Base-by-base conservation (phyloP, 805 yeast genomes). In the Lipomyces sp. region DNA sequence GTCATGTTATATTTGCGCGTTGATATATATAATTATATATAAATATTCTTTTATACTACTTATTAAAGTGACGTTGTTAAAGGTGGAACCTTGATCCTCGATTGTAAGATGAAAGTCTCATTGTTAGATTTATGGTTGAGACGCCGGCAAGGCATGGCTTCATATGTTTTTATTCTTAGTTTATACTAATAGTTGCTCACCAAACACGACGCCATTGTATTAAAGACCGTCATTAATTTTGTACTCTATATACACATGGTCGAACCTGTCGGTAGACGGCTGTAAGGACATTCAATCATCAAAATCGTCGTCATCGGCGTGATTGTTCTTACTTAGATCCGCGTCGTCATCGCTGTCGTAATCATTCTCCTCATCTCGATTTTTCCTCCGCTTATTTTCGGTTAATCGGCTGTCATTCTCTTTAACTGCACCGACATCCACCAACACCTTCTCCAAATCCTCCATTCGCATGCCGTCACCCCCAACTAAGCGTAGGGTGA, bases 401-500 rank as follows among this genome's bases (percentile, higher is more conserved):
- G 80, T 71, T 62, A 94, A 79, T 68, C 98, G 81, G 61, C 83
- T 83, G 75, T 94, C 98, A 13, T 82, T 79, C 56, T 82, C 85
- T 64, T 83, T 81, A 1, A 93, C 86, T 0, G 93, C 90, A 1
- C 86, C 87, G 4, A 86, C 78, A 58, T 83, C 85, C 55, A 91
- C 90, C 73, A 94, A 77, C 15, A 90, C 83, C 59, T 80, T 80
- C 77, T 93, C 98, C 55, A 95, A 73, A 76, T 95, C 98, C 55
- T 79, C 78, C 34, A 86, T 55, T 15, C 79, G 84, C 1, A 97
- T 86, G 29, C 89, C 86, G 75, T 88, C 89, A 2, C 99, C 99
- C 8, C 97, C 97, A 57, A 95, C 75, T 72, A 88, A 86, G 3
- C 89, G 83, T 74, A 94, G 81, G 0, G 98, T 94, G 10, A 95